Evolutionary conservation across 306 rosid genomes (phyloP), one percentile per base, ranked within the genome.

Genomic region (Leucaena leucocephala): DNA sequence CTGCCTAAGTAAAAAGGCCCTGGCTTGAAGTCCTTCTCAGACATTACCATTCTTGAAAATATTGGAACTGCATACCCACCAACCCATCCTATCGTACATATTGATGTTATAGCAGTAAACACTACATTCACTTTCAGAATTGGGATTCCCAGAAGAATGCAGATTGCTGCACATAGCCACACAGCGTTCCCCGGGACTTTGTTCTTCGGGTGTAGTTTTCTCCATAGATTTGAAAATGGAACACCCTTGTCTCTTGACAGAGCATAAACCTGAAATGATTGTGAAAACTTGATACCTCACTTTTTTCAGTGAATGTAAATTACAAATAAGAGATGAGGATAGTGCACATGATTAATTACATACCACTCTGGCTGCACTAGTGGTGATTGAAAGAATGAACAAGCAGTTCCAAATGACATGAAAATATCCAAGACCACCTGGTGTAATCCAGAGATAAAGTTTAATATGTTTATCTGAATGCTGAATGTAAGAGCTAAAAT

Each of bases 41-140:
- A 39, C 98, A 90, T 90, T 10, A 91, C 90, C 90, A 93, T 71
- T 63, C 97, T 87, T 52, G 98, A 89, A 9, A 91, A 90, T 77
- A 91, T 91, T 12, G 98, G 98, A 64, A 93, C 97, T 57, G 98
- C 97, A 79, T 91, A 90, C 10, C 98, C 97, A 15, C 97, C 97
- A 44, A 93, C 93, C 97, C 98, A 91, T 48, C 98, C 95, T 2
- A 93, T 87, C 21, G 98, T 91, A 16, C 93, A 85, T 44, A 88
- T 86, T 27, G 98, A 93, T 73, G 95, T 91, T 66, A 88, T 91
- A 62, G 98, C 97, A 3, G 94, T 90, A 57, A 90, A 91, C 21
- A 91, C 90, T 11, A 91, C 92, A 76, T 91, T 88, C 46, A 91
- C 85, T 82, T 87, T 90, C 77, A 91, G 77, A 69, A 93, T 88